Conservation (phyloP, 2,329 filamentous ascomycete species). For the Talaromyces albobiverticillius region DNA sequence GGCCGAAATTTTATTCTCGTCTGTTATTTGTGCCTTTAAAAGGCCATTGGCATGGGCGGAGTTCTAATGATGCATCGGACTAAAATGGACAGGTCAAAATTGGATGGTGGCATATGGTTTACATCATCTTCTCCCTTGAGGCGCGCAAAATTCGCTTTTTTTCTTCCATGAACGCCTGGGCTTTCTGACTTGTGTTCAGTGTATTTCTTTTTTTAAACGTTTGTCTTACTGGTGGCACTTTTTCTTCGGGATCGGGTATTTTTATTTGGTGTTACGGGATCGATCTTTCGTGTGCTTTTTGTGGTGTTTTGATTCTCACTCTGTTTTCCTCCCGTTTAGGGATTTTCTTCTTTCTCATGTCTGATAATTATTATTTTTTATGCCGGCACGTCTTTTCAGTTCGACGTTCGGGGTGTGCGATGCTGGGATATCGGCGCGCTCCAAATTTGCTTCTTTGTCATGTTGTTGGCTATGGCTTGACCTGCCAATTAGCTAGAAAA, state of each 20-base stretch:
- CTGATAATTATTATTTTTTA: slow-evolving; percentile 12
- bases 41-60: slow-evolving; percentile 34
- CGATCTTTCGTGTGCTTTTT: slow-evolving; percentile 5
- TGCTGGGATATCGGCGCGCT: background rate
- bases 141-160: slow-evolving; percentile 28
- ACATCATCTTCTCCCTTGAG: slow-evolving; percentile 26
- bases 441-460: background rate
- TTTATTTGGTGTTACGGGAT: slow-evolving; percentile 13
- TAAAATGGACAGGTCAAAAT: slow-evolving; percentile 33
- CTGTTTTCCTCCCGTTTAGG: slow-evolving; percentile 13
- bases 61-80: slow-evolving; percentile 40
- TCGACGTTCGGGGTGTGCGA: background rate
- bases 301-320: slow-evolving; percentile 16
- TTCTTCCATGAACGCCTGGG: slow-evolving; percentile 24
- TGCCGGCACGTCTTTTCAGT: background rate
- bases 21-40: slow-evolving; percentile 22
- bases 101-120: slow-evolving; percentile 26
- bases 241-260: slow-evolving; percentile 6
- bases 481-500: slow-evolving; percentile 1
- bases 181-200: slow-evolving; percentile 23
- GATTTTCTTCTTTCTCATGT: slow-evolving; percentile 14
- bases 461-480: slow-evolving; percentile 1
- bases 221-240: slow-evolving; percentile 10
- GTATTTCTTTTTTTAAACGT: slow-evolving; percentile 19
- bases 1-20: slow-evolving; percentile 20